Evolutionary conservation across 2,329 filamentous ascomycete species (phyloP).

Genomic region (Cadophora sp.): DNA sequence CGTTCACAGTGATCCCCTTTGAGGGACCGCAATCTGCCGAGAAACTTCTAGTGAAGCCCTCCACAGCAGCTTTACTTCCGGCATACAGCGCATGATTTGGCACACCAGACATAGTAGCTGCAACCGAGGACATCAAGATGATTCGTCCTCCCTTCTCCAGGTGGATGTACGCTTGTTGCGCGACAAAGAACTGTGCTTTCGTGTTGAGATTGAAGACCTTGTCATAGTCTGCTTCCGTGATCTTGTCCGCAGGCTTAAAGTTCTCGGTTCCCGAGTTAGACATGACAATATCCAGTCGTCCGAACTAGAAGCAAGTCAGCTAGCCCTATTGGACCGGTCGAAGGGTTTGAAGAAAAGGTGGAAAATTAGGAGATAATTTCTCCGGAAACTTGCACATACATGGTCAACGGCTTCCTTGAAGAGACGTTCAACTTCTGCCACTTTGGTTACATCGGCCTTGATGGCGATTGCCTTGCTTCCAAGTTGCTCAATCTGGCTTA

Average conservation of each 20-base stretch:
- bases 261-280: slow-evolving; percentile 43
- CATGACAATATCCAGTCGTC: slow-evolving; percentile 41
- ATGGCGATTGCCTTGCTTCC: slow-evolving; percentile 61
- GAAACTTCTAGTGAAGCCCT: slow-evolving; percentile 77
- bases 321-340: not conserved
- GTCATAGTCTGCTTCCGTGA: slow-evolving; percentile 42
- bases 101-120: slow-evolving; percentile 67
- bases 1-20: slow-evolving; percentile 70
- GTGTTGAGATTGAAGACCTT: slow-evolving; percentile 69
- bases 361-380: too few species aligned
- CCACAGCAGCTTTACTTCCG: slow-evolving; percentile 76
- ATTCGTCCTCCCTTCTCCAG: slow-evolving; percentile 73
- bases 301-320: slow-evolving; percentile 30
- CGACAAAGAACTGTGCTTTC: slow-evolving; percentile 76
- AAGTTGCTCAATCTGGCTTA: slow-evolving; percentile 56
- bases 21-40: slow-evolving; percentile 59
- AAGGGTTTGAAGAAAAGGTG: not conserved
- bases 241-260: slow-evolving; percentile 39
- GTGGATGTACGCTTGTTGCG: slow-evolving; percentile 76
- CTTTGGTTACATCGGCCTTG: slow-evolving; percentile 63
- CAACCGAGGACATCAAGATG: slow-evolving; percentile 68
- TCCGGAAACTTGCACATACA: not conserved
- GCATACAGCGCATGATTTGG: slow-evolving; percentile 77
- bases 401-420: slow-evolving; percentile 39
- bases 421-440: slow-evolving; percentile 45